phyloP scores from a whole-genome alignment of 2,329 filamentous ascomycete genomes.

The Sordariomycetes sp. region DNA sequence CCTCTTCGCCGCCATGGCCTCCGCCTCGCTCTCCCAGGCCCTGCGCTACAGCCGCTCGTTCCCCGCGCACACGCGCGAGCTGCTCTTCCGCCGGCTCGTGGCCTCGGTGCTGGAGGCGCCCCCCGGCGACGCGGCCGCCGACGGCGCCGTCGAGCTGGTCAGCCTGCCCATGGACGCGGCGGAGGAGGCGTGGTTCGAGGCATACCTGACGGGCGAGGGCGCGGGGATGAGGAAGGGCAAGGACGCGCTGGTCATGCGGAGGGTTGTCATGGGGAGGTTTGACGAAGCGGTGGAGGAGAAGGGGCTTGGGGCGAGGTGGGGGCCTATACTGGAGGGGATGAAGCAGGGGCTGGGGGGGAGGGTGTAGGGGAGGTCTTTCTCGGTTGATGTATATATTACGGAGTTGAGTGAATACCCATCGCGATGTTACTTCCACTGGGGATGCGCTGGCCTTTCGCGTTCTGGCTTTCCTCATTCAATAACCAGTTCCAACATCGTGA shows the following conservation, averaged over 20 bases:
- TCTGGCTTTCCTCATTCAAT: background rate
- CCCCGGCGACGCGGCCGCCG: conserved; percentile 28
- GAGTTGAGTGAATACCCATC: background rate
- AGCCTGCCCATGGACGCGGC: conserved; percentile 59
- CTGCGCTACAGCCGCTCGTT: conserved; percentile 62
- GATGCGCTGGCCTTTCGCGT: background rate
- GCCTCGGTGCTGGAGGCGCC: conserved; percentile 39
- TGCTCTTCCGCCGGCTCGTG: conserved; percentile 58
- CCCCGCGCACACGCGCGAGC: conserved; percentile 47
- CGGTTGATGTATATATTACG: background rate
- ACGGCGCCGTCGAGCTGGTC: conserved; percentile 57
- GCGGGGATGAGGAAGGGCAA: conserved; percentile 53
- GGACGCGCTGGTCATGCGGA: conserved; percentile 66
- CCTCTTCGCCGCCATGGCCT: conserved; percentile 59
- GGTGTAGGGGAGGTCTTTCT: background rate
- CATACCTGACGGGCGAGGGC: conserved; percentile 56
- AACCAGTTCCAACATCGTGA: no score
- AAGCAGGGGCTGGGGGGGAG: conserved; percentile 26
- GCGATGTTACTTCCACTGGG: background rate
- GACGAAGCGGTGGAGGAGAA: conserved; percentile 33
- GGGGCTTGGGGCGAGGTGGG: conserved; percentile 33
- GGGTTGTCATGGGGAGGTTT: conserved; percentile 55
- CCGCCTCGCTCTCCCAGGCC: conserved; percentile 59
- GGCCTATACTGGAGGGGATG: conserved; percentile 38
- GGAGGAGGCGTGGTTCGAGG: conserved; percentile 67